Evolutionary conservation across 1,284 basidiomycete genomes (phyloP).

Genomic region (Bondarzewia mesenterica): DNA sequence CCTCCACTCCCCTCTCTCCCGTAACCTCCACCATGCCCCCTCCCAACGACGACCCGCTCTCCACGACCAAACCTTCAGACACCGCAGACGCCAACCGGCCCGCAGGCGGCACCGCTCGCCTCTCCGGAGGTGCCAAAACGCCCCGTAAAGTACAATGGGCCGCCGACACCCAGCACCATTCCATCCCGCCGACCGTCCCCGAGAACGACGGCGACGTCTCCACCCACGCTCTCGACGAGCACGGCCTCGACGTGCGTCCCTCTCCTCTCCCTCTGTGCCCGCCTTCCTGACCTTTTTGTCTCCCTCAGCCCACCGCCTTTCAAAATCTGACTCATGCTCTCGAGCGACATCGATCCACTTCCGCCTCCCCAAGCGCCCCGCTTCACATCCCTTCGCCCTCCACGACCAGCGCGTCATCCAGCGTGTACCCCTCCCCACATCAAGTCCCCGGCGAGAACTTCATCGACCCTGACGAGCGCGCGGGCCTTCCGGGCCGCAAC

Average conservation of each 20-base stretch:
- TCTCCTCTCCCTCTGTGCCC: neutral
- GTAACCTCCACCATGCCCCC: neutral
- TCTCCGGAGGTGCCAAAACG: slow-evolving; percentile 27
- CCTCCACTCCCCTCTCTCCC: neutral
- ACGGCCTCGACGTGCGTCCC: slow-evolving; percentile 35
- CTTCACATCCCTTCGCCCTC: neutral
- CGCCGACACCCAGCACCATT: slow-evolving; percentile 12
- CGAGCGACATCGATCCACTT: slow-evolving; percentile 26
- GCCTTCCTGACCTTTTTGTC: neutral
- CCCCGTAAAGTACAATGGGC: slow-evolving; percentile 44
- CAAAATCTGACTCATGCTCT: slow-evolving; percentile 37
- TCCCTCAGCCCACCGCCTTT: slow-evolving; percentile 39
- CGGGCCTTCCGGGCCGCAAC: slow-evolving; percentile 19
- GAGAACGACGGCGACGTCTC: slow-evolving; percentile 12
- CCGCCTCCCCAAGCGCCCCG: slow-evolving; percentile 10
- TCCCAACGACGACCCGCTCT: neutral
- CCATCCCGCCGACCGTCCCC: slow-evolving; percentile 4
- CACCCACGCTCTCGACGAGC: slow-evolving; percentile 35
- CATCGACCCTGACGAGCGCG: slow-evolving; percentile 24
- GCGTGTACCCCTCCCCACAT: neutral
- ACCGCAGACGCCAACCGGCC: neutral
- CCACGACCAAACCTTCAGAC: neutral
- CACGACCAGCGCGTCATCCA: slow-evolving; percentile 2
- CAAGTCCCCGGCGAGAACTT: slow-evolving; percentile 22
- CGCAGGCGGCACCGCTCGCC: neutral